Evolutionary conservation across 495 filamentous ascomycete species (phyloP).

Genomic region (Alectoria sarmentosa): DNA sequence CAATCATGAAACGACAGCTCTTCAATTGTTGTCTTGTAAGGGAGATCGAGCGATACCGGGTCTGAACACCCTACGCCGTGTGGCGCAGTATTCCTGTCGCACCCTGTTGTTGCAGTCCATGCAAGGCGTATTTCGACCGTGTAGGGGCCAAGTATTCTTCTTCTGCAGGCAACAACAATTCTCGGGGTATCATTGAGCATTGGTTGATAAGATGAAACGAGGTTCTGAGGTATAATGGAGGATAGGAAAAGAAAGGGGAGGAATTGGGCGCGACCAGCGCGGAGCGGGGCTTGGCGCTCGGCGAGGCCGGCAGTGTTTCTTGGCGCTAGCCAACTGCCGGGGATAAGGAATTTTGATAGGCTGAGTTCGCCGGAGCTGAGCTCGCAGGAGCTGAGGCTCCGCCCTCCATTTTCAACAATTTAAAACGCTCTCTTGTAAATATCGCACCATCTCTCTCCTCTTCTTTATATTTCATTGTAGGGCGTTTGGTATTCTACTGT

Average conservation of each 20-base stretch:
- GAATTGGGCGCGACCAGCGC: not conserved
- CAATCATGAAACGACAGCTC: not conserved
- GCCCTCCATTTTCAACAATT: not conserved
- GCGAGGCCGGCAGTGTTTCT: not conserved
- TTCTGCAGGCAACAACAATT: not conserved
- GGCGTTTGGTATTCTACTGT: not conserved
- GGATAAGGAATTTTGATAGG: not conserved
- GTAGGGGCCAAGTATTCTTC: not conserved
- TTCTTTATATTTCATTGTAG: not conserved
- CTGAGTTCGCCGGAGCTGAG: constrained; percentile 3
- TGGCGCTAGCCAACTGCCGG: not conserved
- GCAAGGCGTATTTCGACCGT: not conserved
- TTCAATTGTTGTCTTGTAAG: not conserved
- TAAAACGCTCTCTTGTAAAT: not conserved
- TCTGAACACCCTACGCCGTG: not conserved
- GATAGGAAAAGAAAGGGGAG: not conserved
- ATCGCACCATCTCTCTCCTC: not conserved
- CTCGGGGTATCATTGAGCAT: not conserved
- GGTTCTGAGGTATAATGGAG: not conserved
- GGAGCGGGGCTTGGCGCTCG: not conserved
- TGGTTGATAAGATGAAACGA: not conserved
- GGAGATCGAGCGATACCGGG: not conserved
- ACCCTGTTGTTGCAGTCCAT: not conserved
- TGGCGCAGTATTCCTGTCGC: not conserved
- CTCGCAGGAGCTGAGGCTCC: constrained; percentile 6